phyloP scores from a whole-genome alignment of 2,329 filamentous ascomycete species.

The Trichoderma koningiopsis region DNA sequence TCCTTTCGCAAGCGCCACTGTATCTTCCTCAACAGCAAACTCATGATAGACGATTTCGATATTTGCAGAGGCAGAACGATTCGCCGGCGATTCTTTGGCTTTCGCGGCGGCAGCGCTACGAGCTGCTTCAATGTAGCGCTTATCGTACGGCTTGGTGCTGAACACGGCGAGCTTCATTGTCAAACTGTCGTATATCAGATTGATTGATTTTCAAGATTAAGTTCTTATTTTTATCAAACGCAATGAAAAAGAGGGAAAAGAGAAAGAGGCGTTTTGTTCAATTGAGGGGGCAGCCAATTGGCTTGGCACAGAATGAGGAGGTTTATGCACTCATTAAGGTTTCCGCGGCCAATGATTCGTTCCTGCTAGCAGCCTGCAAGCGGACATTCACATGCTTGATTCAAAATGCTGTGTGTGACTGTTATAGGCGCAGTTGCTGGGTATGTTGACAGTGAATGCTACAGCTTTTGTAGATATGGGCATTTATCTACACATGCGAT shows the following conservation, averaged over 20 bases:
- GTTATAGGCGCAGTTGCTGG: background rate
- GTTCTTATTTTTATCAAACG: background rate
- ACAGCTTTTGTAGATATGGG: too few species aligned
- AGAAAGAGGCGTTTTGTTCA: background rate
- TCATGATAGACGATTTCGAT: slow-evolving; percentile 60
- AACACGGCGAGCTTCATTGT: slow-evolving; percentile 64
- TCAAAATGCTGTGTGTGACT: background rate
- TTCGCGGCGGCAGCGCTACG: slow-evolving; percentile 33
- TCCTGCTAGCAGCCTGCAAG: background rate
- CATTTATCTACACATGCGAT: too few species aligned
- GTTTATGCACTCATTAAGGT: slow-evolving; percentile 9
- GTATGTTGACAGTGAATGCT: too few species aligned
- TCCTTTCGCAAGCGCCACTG: slow-evolving; percentile 54
- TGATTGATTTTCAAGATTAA: background rate
- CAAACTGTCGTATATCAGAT: background rate
- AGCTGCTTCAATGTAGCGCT: slow-evolving; percentile 53
- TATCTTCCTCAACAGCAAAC: slow-evolving; percentile 58
- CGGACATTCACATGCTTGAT: background rate
- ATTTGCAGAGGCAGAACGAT: background rate
- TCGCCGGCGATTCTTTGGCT: slow-evolving; percentile 33
- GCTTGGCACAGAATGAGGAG: slow-evolving; percentile 16
- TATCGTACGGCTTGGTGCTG: slow-evolving; percentile 66
- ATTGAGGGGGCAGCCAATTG: background rate
- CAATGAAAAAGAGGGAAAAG: background rate
- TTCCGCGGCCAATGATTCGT: slow-evolving; percentile 21